Conservation (phyloP, 176 grass and related monocot genomes). For the Hsuehochloa calcarea region DNA sequence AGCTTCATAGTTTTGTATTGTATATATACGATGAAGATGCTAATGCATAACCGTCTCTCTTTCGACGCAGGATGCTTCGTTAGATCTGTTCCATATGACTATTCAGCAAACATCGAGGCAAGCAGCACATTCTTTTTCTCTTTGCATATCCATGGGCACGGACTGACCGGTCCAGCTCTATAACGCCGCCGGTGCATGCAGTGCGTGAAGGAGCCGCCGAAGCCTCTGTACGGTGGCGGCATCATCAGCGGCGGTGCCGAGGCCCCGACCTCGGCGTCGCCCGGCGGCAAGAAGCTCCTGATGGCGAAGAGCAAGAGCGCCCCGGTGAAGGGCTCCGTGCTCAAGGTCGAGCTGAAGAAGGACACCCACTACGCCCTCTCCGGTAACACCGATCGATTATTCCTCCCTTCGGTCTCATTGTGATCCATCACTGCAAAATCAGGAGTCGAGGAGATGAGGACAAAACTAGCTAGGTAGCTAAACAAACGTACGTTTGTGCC, state of each 20-base stretch:
- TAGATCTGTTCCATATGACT: slow-evolving; percentile 61
- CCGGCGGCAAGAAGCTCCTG: slow-evolving; percentile 33
- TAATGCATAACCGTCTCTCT: slow-evolving; percentile 1
- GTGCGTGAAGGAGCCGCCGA: slow-evolving; percentile 54
- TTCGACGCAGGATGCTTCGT: slow-evolving; percentile 23
- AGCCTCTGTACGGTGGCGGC: slow-evolving; percentile 61
- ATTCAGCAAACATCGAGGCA: slow-evolving; percentile 61
- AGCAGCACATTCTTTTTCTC: background rate
- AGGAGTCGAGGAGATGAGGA: background rate
- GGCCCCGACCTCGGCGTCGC: background rate
- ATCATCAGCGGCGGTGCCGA: slow-evolving; percentile 37
- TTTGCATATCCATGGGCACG: background rate
- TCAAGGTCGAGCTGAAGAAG: slow-evolving; percentile 59
- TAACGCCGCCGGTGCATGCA: background rate
- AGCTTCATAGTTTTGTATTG: background rate
- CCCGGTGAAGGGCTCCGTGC: slow-evolving; percentile 36
- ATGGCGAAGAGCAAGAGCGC: slow-evolving; percentile 15
- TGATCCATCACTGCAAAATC: background rate
- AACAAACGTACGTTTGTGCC: background rate
- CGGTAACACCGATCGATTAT: slow-evolving; percentile 28
- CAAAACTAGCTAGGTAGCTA: slow-evolving; percentile 1
- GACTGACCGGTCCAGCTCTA: background rate
- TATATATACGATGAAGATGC: background rate
- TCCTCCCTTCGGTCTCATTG: background rate
- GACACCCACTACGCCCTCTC: slow-evolving; percentile 56